Percentiles rank a stretch among this genome's conserved stretches.
phyloP scores from a whole-genome alignment of 2,329 filamentous ascomycete genomes.

The Fusarium sp. region DNA sequence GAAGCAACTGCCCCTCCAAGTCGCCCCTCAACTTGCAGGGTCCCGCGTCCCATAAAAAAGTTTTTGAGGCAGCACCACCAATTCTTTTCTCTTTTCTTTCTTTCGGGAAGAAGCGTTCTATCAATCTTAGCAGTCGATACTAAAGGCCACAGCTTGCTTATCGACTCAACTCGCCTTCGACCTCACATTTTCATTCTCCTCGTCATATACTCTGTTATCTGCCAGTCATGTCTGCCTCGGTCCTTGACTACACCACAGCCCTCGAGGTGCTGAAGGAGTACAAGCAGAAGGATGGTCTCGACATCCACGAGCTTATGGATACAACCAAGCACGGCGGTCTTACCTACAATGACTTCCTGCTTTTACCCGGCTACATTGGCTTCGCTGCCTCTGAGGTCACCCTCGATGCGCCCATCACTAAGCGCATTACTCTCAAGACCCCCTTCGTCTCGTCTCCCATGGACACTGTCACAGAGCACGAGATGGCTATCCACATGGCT shows the following conservation, averaged over 20 bases:
- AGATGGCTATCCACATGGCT: slow-evolving; percentile 99
- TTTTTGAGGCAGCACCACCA: slow-evolving; percentile 45
- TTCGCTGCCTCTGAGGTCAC: slow-evolving; percentile 90
- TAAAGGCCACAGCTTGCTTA: slow-evolving; percentile 41
- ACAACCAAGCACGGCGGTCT: slow-evolving; percentile 91
- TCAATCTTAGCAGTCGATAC: slow-evolving; percentile 50
- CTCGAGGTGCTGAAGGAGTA: slow-evolving; percentile 85
- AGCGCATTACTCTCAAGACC: slow-evolving; percentile 94
- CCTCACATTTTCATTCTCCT: slow-evolving; percentile 48
- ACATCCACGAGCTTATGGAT: slow-evolving; percentile 86
- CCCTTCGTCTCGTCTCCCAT: slow-evolving; percentile 98
- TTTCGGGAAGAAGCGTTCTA: slow-evolving; percentile 62
- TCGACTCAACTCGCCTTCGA: slow-evolving; percentile 51
- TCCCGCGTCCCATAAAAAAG: slow-evolving; percentile 50
- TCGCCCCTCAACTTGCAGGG: slow-evolving; percentile 26
- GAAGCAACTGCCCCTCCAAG: slow-evolving; percentile 26
- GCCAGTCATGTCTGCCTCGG: slow-evolving; percentile 71
- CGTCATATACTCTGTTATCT: slow-evolving; percentile 32
- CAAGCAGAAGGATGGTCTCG: slow-evolving; percentile 81
- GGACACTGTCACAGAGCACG: slow-evolving; percentile 99
- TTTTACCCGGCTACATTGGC: slow-evolving; percentile 97
- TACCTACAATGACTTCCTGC: slow-evolving; percentile 98
- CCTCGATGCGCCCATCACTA: slow-evolving; percentile 92
- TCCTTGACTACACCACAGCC: slow-evolving; percentile 78
- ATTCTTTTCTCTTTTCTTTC: slow-evolving; percentile 54